Conservation (phyloP, 306 rosid species). For the Argentina anserina region DNA sequence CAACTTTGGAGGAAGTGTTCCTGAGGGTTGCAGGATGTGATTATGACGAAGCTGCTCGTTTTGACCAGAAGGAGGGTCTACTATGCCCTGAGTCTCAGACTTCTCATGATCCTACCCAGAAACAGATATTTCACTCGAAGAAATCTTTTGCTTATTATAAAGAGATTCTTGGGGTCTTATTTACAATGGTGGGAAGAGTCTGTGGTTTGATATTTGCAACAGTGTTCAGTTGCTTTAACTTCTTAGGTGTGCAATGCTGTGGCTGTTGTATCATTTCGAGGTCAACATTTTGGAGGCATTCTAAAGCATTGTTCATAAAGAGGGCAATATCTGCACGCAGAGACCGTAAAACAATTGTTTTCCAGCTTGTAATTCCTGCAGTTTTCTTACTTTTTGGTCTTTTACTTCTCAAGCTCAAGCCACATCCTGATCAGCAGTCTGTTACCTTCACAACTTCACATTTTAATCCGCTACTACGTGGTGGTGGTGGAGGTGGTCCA, state of each 20-base stretch:
- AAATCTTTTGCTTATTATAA: constrained; percentile 50
- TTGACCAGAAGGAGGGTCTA: constrained; percentile 38
- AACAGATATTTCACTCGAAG: constrained; percentile 34
- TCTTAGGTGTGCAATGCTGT: constrained; percentile 53
- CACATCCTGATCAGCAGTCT: constrained; percentile 89
- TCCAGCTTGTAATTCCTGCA: constrained; percentile 91
- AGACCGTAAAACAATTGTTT: constrained; percentile 80
- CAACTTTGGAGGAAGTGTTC: constrained; percentile 97
- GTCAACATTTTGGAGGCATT: constrained; percentile 86
- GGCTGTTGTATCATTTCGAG: constrained; percentile 66
- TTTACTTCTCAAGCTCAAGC: constrained; percentile 86
- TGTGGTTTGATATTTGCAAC: constrained; percentile 53
- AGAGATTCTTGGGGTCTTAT: constrained; percentile 50
- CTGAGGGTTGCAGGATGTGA: constrained; percentile 89
- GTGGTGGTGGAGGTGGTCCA: constrained; percentile 98
- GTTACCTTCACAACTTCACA: constrained; percentile 79
- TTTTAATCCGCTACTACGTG: constrained; percentile 80
- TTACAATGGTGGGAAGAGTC: constrained; percentile 53
- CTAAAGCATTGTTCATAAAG: constrained; percentile 76
- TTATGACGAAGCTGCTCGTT: constrained; percentile 52
- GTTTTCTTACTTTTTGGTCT: constrained; percentile 84
- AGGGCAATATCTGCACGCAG: constrained; percentile 89
- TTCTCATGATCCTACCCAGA: constrained; percentile 39
- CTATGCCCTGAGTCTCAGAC: constrained; percentile 37
- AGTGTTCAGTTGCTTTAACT: constrained; percentile 52